Evolutionary conservation across 371 early-diverging fungal genomes (phyloP), one percentile per base, ranked within the genome.

Genomic region (Mortierella sp.): DNA sequence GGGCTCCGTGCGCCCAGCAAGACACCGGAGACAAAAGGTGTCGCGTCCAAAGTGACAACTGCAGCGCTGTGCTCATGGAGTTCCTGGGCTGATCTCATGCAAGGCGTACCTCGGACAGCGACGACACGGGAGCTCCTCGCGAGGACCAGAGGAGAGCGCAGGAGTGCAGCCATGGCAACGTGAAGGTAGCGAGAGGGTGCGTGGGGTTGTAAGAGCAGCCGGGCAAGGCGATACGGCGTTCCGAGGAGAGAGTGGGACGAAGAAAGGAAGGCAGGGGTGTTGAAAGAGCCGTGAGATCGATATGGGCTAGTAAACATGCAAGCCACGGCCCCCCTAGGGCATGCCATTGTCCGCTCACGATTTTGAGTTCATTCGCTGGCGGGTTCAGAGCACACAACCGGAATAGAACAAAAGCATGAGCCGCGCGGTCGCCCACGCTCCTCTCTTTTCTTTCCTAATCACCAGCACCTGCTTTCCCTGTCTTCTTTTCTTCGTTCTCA

Each of bases 111-210:
- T 76, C 69, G 63, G 49, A 53, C 61, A 27, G 57, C 65, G 31
- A 69, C 44, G 28, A 57, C 69, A 69, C 77, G 69, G 41, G 65
- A 10, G 57, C 52, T 56, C 60, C 74, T 68, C 34, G 77, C 65
- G 34, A 68, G 65, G 50, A 74, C 61, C 14, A 72, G 59, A 9
- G 77, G 69, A 13, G 77, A 60, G 39, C 77, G 77, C 29, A 76
- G 45, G 41, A 68, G 62, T 60, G 65, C 77, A 39, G 77, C 69
- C 77, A 76, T 37, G 43, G 39, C 12, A 10, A 16, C 24, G 22
- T 2, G 5, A 5, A 24, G 25, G 13, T 6, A 14, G 39, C 39
- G 14, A 14, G 39, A 39, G 14, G 39, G 39, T 27, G 49, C 21
- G 46, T 45, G 49, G 27, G 27, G 12, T 22, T 3, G 27, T 17